Base-by-base conservation (phyloP, 306 rosid species). In the Vicia villosa region DNA sequence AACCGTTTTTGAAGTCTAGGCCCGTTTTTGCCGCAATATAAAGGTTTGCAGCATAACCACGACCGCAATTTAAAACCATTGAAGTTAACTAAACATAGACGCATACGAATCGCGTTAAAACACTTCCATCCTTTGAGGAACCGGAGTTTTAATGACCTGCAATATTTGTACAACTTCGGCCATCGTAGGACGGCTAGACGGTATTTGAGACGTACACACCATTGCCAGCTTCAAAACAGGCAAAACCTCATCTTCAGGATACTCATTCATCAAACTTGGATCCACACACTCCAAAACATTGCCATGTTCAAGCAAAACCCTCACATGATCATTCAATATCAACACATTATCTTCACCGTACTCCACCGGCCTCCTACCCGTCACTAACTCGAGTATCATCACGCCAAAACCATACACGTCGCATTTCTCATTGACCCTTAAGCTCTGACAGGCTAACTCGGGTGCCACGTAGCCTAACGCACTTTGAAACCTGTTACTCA, bases 141-240 rank as follows among this genome's bases (percentile, higher is more conserved):
- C 83, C 55, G 97, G 97, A 38, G 96, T 86, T 81, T 85, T 83
- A 67, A 91, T 91, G 38, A 91, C 86, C 50, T 88, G 92, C 57
- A 91, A 69, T 15, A 91, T 91, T 71, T 88, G 96, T 49, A 83
- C 85, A 55, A 91, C 96, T 86, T 91, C 97, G 34, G 86, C 80
- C 97, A 91, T 91, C 15, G 96, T 84, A 74, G 97, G 97, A 49
- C 96, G 82, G 77, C 85, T 86, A 2, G 96, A 88, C 62, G 97
- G 96, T 28, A 91, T 85, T 30, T 91, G 96, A 52, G 97, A 85
- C 1, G 92, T 88, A 72, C 96, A 91, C 0, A 88, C 92, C 83
- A 88, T 73, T 4, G 97, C 97, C 24, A 91, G 61, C 77, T 86
- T 86, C 51, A 91, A 81, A 52, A 91, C 88, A 8, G 96, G 97